Evolutionary conservation across 2,329 filamentous ascomycete species (phyloP).

Genomic region (Thermothelomyces thermophilus): DNA sequence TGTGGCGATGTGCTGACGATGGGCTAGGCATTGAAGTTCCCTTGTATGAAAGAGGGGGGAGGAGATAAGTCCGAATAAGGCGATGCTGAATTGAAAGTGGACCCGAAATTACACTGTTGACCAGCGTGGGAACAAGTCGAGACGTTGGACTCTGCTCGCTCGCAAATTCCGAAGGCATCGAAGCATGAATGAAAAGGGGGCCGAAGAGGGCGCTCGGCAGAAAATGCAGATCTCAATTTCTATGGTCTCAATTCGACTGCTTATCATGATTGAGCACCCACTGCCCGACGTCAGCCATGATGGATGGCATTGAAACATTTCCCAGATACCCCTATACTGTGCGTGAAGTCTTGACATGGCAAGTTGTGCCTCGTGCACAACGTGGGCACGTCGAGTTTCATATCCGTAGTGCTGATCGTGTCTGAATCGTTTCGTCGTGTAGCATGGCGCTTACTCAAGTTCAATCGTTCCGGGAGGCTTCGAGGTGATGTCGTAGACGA

Average conservation of each 20-base stretch:
- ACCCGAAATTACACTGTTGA: not conserved
- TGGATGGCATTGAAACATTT: too few relatives aligned
- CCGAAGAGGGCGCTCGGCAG: too few relatives aligned
- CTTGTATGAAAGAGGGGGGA: constrained; percentile 6
- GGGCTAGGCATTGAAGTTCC: constrained; percentile 11
- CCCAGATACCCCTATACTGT: too few relatives aligned
- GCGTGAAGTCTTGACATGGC: too few relatives aligned
- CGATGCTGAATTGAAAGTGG: not conserved
- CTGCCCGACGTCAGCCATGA: not conserved
- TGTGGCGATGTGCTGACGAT: constrained; percentile 4
- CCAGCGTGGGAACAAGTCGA: not conserved
- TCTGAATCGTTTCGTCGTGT: not conserved
- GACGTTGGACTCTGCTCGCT: too few relatives aligned
- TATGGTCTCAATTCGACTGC: not conserved
- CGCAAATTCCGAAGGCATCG: too few relatives aligned
- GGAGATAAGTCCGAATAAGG: not conserved
- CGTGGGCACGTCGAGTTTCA: too few relatives aligned
- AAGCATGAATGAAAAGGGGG: too few relatives aligned
- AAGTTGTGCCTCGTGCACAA: too few relatives aligned
- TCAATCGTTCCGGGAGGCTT: constrained; percentile 69
- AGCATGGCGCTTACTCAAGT: constrained; percentile 49
- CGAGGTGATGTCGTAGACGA: constrained; percentile 39
- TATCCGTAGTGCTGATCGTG: too few relatives aligned
- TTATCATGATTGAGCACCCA: constrained; percentile 1
- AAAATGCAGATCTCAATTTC: not conserved